Conservation (phyloP, 2,329 filamentous ascomycete species). For the Cercospora beticola region DNA sequence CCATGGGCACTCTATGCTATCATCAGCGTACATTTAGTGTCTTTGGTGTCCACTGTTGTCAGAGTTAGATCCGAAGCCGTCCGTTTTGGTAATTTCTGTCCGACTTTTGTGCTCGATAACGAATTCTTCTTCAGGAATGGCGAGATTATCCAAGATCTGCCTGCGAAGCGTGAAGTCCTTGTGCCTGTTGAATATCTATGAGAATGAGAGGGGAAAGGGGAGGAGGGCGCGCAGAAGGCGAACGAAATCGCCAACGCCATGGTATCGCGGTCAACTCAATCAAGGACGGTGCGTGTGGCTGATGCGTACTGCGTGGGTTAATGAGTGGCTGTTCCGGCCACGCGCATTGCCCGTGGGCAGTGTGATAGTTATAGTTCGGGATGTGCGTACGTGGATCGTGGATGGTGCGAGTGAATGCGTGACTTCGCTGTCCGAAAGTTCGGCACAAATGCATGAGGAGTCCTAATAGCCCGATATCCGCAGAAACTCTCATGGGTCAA, state of each 20-base stretch:
- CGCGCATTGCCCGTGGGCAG: not conserved
- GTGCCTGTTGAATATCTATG: not conserved
- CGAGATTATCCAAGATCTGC: slow-evolving; percentile 3
- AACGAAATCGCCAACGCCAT: slow-evolving; percentile 8
- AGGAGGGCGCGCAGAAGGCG: not conserved
- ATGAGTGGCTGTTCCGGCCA: not conserved
- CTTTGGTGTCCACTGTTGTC: not conserved
- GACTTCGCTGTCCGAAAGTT: slow-evolving; percentile 12
- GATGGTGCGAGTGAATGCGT: not conserved
- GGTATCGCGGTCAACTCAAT: not conserved
- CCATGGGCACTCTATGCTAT: not conserved
- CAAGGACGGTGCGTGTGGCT: not conserved
- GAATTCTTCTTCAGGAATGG: slow-evolving; percentile 4
- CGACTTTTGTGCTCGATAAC: not conserved
- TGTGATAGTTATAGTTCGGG: not conserved
- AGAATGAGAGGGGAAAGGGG: not conserved
- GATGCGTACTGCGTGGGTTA: slow-evolving; percentile 1
- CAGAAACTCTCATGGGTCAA: not conserved
- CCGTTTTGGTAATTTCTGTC: not conserved
- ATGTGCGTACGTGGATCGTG: not conserved
- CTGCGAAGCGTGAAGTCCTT: not conserved
- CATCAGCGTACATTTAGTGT: not conserved
- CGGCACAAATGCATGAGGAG: not conserved
- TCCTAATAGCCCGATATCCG: not conserved
- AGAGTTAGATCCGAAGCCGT: not conserved